phyloP scores from a whole-genome alignment of 176 grass and related monocot species.

The Calamus simplicifolius region DNA sequence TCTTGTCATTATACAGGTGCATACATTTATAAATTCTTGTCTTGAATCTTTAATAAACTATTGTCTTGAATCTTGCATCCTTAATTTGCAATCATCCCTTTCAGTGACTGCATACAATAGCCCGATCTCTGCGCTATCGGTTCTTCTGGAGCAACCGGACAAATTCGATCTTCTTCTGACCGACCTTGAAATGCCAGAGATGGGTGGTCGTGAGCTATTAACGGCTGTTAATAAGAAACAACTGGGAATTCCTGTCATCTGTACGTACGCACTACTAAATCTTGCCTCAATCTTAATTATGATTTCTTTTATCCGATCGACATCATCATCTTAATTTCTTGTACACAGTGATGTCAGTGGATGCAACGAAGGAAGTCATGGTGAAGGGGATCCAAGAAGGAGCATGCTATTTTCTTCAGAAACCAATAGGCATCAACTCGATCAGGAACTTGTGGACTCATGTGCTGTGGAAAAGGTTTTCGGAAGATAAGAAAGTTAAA shows the following conservation, averaged over 20 bases:
- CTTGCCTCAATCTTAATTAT: background rate
- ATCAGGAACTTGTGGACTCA: background rate
- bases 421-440: background rate
- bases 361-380: background rate
- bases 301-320: background rate
- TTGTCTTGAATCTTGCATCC: background rate
- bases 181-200: background rate
- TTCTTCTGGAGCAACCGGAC: background rate
- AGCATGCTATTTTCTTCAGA: slow-evolving; percentile 1
- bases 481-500: background rate
- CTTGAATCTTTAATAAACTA: background rate
- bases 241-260: slow-evolving; percentile 2
- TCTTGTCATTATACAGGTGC: slow-evolving; percentile 2
- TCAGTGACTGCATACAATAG: background rate
- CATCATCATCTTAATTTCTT: background rate
- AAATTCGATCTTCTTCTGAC: slow-evolving; percentile 1
- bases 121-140: background rate
- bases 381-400: background rate
- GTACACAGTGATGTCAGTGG: background rate
- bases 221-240: background rate
- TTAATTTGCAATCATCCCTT: background rate
- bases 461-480: slow-evolving; percentile 1
- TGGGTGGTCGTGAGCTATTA: background rate
- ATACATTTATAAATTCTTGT: background rate
- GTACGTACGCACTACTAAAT: background rate